Evolutionary conservation across 495 filamentous ascomycete species (phyloP), one percentile per base, ranked within the genome.

Genomic region (Talaromyces ruber): DNA sequence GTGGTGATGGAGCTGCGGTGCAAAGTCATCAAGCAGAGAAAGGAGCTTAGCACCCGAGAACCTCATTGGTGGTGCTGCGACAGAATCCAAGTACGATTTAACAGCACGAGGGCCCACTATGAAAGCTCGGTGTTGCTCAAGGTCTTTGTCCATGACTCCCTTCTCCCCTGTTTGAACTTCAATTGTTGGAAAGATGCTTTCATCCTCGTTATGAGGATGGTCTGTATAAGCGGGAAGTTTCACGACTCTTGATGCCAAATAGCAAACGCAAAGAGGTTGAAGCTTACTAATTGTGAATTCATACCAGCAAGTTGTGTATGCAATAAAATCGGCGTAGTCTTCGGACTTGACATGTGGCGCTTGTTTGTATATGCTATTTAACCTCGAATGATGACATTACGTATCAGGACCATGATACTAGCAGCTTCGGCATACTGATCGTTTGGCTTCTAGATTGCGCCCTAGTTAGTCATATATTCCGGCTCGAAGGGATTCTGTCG

Each of bases 301-400:
- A 57, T 57, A 57, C 53, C 25, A 57, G 25, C 25, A 28, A 30
- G 6, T 32, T 28, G 25, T 3, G n/a, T 57, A 57, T 28, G 25
- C 25, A 28, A 57, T 32, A 32, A 57, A 57, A 11, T 57, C 26
- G 53, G 53, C 25, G 29, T 28, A 28, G 18, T 57, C 53, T 28
- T 28, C 24, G 29, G 24, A n/a, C 28, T 57, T 57, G 12, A 57
- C 53, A 28, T 57, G 24, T 30, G 26, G 53, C 12, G 53, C 53
- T 57, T 57, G 53, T 7, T 28, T 16, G 22, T 57, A 32, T 32
- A 57, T 57, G 53, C 53, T 57, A 21, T 32, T 57, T 28, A 57
- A 57, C 53, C 53, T 57, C 26, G 22, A 32, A 57, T 57, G 53
- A 57, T 57, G 29, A 57, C 29, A 57, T 57, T 57, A 9, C 30